Evolutionary conservation across 495 filamentous ascomycete species (phyloP).

Genomic region (Penicillium canescens): DNA sequence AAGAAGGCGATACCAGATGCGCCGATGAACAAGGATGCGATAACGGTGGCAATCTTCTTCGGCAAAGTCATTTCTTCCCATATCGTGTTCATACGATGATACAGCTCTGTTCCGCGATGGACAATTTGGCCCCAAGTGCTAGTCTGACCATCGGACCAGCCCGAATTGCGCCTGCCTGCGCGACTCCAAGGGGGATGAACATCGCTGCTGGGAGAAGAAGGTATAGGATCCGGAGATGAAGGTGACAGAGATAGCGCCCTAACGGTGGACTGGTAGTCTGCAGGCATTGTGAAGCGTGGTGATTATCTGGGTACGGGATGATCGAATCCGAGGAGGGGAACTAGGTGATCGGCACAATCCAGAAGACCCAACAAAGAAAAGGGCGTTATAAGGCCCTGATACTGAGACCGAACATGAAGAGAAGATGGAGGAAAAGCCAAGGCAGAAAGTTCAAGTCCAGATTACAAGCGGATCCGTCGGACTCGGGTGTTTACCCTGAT

Average conservation of each 20-base stretch:
- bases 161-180: conserved; percentile 34
- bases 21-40: conserved; percentile 47
- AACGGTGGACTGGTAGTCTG: conserved; percentile 63
- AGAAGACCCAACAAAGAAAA: conserved; percentile 5
- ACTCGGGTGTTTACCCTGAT: conserved; percentile 7
- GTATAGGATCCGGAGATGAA: conserved; percentile 43
- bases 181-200: conserved; percentile 48
- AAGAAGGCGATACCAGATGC: conserved; percentile 65
- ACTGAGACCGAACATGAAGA: conserved; percentile 6
- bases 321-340: conserved; percentile 4
- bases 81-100: conserved; percentile 29
- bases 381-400: conserved; percentile 15
- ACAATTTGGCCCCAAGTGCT: conserved; percentile 48
- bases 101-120: conserved; percentile 32
- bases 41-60: conserved; percentile 60
- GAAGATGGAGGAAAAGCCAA: conserved; percentile 9
- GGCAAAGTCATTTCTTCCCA: conserved; percentile 57
- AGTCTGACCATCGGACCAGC: conserved; percentile 23
- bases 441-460: conserved; percentile 6
- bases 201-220: conserved; percentile 30
- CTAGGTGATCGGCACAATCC: conserved; percentile 11
- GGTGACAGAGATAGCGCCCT: conserved; percentile 64
- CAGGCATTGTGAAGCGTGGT: conserved; percentile 41
- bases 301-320: conserved; percentile 2
- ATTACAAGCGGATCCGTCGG: conserved; percentile 11